These are phyloP conservation scores for Moniliella sp. DNA, from an alignment of 1,284 basidiomycete species.

Conservation along the genomic window DNA sequence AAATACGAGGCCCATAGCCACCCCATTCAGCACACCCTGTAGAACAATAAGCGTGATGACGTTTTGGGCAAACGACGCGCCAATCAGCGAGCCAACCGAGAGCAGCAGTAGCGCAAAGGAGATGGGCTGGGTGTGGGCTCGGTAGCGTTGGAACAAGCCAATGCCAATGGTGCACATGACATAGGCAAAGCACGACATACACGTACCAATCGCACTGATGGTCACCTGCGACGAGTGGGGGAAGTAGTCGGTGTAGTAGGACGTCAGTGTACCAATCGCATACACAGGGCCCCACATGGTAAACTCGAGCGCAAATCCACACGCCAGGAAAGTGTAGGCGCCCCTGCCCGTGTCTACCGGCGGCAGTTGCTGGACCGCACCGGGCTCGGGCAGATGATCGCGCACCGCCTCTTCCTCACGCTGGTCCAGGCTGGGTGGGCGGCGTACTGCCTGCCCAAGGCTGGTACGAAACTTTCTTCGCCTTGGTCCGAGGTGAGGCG, in stretches of 20 bases:
- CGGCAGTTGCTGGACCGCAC: too few species aligned
- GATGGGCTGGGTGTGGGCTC: slow-evolving; percentile 9
- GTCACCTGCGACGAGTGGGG: background rate
- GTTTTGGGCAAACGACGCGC: slow-evolving; percentile 11
- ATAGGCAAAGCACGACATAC: slow-evolving; percentile 13
- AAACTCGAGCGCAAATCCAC: background rate
- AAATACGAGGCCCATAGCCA: slow-evolving; percentile 11
- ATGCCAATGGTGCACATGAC: slow-evolving; percentile 5
- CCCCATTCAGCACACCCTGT: slow-evolving; percentile 13
- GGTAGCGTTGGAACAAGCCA: slow-evolving; percentile 7
- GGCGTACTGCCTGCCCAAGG: too few species aligned
- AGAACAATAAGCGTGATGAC: slow-evolving; percentile 10
- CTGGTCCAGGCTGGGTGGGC: too few species aligned
- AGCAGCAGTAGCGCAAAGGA: slow-evolving; percentile 5
- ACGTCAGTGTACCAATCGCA: background rate
- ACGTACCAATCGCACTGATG: slow-evolving; percentile 13
- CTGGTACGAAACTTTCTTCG: too few species aligned
- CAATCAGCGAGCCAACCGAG: slow-evolving; percentile 8
- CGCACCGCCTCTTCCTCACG: too few species aligned
- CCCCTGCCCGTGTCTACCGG: background rate
- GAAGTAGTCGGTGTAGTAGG: background rate
- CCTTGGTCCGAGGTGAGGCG: too few species aligned
- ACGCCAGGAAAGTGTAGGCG: background rate
- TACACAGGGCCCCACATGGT: background rate
- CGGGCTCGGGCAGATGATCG: too few species aligned